Evolutionary conservation across 2,329 filamentous ascomycete genomes (phyloP), one percentile per base, ranked within the genome.

Genomic region (Parascedosporium putredinis): DNA sequence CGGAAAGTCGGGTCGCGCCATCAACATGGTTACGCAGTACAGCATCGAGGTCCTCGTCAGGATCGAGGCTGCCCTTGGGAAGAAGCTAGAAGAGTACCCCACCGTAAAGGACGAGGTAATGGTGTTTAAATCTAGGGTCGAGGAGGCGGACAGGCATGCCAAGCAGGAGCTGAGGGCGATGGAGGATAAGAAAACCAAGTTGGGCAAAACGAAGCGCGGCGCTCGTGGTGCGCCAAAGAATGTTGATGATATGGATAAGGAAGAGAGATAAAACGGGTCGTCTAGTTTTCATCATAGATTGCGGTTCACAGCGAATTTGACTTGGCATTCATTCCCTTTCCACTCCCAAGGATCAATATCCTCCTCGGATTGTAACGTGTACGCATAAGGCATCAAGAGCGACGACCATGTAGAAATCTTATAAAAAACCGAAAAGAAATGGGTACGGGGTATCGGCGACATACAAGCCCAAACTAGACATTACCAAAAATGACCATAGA

Each of bases 1-100:
- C 0, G 89, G 89, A 25, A 90, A 90, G 63, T 83, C 83, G 1
- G 90, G 90, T 46, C 78, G 87, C 40, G 88, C 89, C 7, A 76
- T 95, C 44, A 87, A 75, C 48, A 69, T 96, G 7, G 83, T 93
- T 4, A 95, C 87, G 0, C 89, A 95, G 65, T 95, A 94, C 57
- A 89, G 95, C 59, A 70, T 90, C 1, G 86, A 90, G 63, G 76
- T 93, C 31, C 94, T 80, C 67, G 69, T 84, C 59, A 74, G 88
- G 18, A 95, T 95, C 47, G 90, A 96, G 65, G 79, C 81, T 5
- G 87, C 88, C 0, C 70, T 96, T 10, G 86, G 86, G 10, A 86
- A 85, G 69, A 82, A 90, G 67, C 70, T 94, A 50, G 65, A 74
- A 0, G 82, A 86, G 61, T 86, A 86, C 58, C 70, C 78, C 6